Conservation (phyloP, 2,329 filamentous ascomycete genomes). For the Conoideocrella luteorostrata region DNA sequence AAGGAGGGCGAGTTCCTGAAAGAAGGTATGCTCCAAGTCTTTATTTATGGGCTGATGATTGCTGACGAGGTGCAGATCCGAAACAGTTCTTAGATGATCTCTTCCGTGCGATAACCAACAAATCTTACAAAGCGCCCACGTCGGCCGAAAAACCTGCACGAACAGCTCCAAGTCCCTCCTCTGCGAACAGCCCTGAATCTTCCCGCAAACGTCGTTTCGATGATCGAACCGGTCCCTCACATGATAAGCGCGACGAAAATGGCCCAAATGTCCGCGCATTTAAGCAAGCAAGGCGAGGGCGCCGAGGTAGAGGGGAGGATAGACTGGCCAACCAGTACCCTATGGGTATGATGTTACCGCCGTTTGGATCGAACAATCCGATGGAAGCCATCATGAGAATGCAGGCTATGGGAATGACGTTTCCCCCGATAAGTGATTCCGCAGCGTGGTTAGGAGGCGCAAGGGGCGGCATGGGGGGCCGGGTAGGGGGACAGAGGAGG, state of each 20-base stretch:
- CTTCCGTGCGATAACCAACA: constrained; percentile 57
- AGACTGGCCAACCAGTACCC: constrained; percentile 6
- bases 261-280: constrained; percentile 30
- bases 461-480: constrained; percentile 12
- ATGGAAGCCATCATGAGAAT: constrained; percentile 57
- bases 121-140: constrained; percentile 45
- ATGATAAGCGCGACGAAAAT: background rate
- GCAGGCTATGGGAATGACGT: constrained; percentile 47
- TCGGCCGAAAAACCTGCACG: constrained; percentile 2
- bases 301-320: constrained; percentile 22
- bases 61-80: constrained; percentile 20
- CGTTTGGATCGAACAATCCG: constrained; percentile 53
- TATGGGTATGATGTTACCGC: constrained; percentile 21
- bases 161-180: background rate
- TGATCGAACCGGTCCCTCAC: constrained; percentile 17
- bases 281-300: constrained; percentile 56
- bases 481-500: constrained; percentile 22
- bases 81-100: constrained; percentile 62
- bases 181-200: background rate
- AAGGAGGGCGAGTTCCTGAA: constrained; percentile 70
- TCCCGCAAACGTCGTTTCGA: constrained; percentile 32
- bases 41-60: too few species aligned
- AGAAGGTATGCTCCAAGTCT: constrained; percentile 50
- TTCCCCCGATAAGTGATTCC: constrained; percentile 33
- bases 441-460: constrained; percentile 10